Evolutionary conservation across 1,139 yeast genomes (phyloP), one percentile per base, ranked within the genome.

Genomic region (Blastobotrys elegans): DNA sequence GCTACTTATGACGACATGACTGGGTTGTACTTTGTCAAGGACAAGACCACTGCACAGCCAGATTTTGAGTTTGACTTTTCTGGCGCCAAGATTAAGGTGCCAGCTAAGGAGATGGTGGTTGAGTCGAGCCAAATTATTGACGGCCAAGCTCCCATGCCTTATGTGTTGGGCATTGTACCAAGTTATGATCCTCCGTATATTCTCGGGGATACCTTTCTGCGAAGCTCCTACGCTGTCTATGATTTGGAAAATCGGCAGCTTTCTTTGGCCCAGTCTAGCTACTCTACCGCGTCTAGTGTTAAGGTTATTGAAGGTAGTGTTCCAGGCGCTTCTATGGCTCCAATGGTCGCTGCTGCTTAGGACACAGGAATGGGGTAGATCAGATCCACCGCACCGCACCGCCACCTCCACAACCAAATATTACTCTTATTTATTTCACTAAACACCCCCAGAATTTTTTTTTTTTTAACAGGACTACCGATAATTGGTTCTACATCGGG

Each of bases 141-240:
- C 45, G 55, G 63, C 46, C 13, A 50, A 50, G 45, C 53, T 1
- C 59, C 53, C 3, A 50, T 47, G 20, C 50, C 51, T 16, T 54
- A 49, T 47, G 55, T 50, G 2, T 40, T 67, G 54, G 62, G 63
- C 2, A 48, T 59, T 32, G 54, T 63, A 17, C 60, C 66, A 6
- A 58, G 57, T 26, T 41, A 40, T 6, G 50, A 53, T 39, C 36
- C 58, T 17, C 53, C 60, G 48, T 52, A 54, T 46, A 61, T 66
- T 49, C 65, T 88, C 13, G 96, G 97, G 29, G 96, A 87, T 64
- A 77, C 84, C 21, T 82, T 89, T 65, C 67, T 89, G 57, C 74
- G 88, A 48, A 73, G 79, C 43, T 89, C 86, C 4, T 89, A 89
- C 62, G 77, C 81, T 42, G 95, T 88, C 29, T 87, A 78, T 58